phyloP scores from a whole-genome alignment of 2,329 filamentous ascomycete genomes.

The Aspergillus sp. region DNA sequence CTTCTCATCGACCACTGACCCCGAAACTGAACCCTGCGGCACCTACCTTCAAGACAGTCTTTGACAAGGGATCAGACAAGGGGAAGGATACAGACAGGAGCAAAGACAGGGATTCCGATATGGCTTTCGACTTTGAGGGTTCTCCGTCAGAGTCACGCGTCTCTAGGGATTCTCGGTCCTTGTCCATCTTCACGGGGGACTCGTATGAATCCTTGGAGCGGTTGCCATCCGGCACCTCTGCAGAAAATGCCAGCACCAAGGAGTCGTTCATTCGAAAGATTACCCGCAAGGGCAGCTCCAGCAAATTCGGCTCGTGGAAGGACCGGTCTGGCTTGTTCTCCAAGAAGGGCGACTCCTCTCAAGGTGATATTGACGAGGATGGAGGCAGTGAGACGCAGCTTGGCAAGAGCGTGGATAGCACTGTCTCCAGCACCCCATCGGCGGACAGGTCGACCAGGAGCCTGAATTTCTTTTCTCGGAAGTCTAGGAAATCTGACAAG shows the following conservation, averaged over 20 bases:
- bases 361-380: slow-evolving; percentile 43
- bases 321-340: slow-evolving; percentile 44
- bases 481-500: slow-evolving; percentile 41
- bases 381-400: slow-evolving; percentile 33
- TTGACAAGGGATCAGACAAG: slow-evolving; percentile 48
- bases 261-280: slow-evolving; percentile 50
- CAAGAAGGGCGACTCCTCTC: slow-evolving; percentile 39
- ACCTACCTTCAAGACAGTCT: slow-evolving; percentile 75
- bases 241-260: slow-evolving; percentile 37
- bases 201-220: slow-evolving; percentile 46
- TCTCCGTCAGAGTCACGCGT: slow-evolving; percentile 43
- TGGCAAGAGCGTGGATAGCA: slow-evolving; percentile 41
- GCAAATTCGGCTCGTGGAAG: slow-evolving; percentile 51
- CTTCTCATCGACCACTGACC: slow-evolving; percentile 52
- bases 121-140: slow-evolving; percentile 27
- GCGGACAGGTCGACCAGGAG: slow-evolving; percentile 39
- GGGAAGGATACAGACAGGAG: slow-evolving; percentile 39
- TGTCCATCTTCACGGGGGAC: slow-evolving; percentile 42
- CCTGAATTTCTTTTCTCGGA: slow-evolving; percentile 45
- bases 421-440: slow-evolving; percentile 35
- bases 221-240: slow-evolving; percentile 38
- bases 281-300: slow-evolving; percentile 46
- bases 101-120: slow-evolving; percentile 27
- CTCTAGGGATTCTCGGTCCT: slow-evolving; percentile 41
- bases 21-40: slow-evolving; percentile 78